A percentile compares a stretch with the other conserved stretches of the same genome.
These are phyloP conservation scores for Lachancea kluyveri DNA, from an alignment of 805 yeast genomes.

Conservation along the genomic window DNA sequence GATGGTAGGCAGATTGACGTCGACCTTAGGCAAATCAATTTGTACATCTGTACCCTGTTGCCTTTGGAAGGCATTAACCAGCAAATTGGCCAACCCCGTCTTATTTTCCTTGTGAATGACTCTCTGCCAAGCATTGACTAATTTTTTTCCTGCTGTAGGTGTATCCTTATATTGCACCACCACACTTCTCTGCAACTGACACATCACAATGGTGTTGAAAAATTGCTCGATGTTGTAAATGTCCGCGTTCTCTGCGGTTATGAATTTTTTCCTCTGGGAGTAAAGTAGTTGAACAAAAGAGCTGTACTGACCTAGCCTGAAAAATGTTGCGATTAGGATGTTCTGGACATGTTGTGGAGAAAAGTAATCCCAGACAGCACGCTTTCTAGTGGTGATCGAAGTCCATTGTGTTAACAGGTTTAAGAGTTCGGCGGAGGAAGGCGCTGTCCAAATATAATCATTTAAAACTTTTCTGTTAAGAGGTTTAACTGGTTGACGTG, in stretches of 20 bases:
- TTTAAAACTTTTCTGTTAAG: conserved; percentile 24
- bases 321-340: conserved; percentile 22
- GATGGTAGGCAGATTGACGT: conserved; percentile 9
- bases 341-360: conserved; percentile 19
- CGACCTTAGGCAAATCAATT: conserved; percentile 6
- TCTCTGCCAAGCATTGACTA: conserved; percentile 18
- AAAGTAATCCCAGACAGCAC: conserved; percentile 21
- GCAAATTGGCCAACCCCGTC: conserved; percentile 21
- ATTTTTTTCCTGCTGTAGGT: conserved; percentile 16
- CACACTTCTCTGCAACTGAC: conserved; percentile 24
- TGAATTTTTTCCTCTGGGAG: conserved; percentile 13
- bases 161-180: conserved; percentile 12
- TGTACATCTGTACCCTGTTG: conserved; percentile 12
- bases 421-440: conserved; percentile 16
- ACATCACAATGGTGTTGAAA: conserved; percentile 24
- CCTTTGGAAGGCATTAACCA: conserved; percentile 15
- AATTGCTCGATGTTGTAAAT: conserved; percentile 25
- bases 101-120: conserved; percentile 13
- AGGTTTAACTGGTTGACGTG: conserved; percentile 29
- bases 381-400: conserved; percentile 20
- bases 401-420: conserved; percentile 25
- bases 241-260: conserved; percentile 14
- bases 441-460: conserved; percentile 20
- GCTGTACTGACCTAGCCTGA: conserved; percentile 19
- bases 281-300: conserved; percentile 18